Evolutionary conservation across 805 yeast genomes (phyloP).

Genomic region (Lipomyces anomalus): DNA sequence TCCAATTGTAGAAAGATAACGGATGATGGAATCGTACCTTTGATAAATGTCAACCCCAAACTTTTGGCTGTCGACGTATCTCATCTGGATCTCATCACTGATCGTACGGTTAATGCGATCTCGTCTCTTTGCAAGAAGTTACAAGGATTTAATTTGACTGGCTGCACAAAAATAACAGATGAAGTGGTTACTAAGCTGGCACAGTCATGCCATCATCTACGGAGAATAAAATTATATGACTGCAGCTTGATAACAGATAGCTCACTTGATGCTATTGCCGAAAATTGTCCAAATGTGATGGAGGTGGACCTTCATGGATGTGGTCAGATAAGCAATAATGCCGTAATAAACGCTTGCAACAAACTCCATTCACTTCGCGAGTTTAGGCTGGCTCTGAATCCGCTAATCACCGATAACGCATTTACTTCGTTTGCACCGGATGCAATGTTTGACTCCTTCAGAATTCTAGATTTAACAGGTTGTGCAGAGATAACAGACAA

Average conservation of each 20-base stretch:
- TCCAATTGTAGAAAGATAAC: slow-evolving; percentile 70
- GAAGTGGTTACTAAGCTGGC: slow-evolving; percentile 56
- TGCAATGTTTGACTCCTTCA: slow-evolving; percentile 49
- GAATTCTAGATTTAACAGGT: slow-evolving; percentile 79
- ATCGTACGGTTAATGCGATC: slow-evolving; percentile 61
- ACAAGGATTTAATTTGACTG: slow-evolving; percentile 87
- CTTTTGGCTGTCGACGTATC: slow-evolving; percentile 85
- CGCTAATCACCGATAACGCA: slow-evolving; percentile 61
- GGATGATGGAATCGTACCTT: slow-evolving; percentile 53
- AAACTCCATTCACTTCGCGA: slow-evolving; percentile 73
- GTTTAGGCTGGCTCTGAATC: slow-evolving; percentile 62
- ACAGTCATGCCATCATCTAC: slow-evolving; percentile 61
- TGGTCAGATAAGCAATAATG: slow-evolving; percentile 61
- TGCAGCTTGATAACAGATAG: slow-evolving; percentile 61
- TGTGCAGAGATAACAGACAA: slow-evolving; percentile 77
- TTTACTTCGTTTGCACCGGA: slow-evolving; percentile 35
- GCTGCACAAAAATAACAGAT: slow-evolving; percentile 67
- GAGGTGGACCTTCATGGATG: slow-evolving; percentile 88
- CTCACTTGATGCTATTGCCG: slow-evolving; percentile 53
- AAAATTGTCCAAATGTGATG: slow-evolving; percentile 71
- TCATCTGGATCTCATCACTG: slow-evolving; percentile 64
- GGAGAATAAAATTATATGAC: slow-evolving; percentile 75
- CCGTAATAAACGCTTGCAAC: slow-evolving; percentile 52
- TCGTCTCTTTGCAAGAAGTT: slow-evolving; percentile 67
- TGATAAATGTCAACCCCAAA: slow-evolving; percentile 58